phyloP scores from a whole-genome alignment of 805 yeast species.

The Wickerhamiella brachini region DNA sequence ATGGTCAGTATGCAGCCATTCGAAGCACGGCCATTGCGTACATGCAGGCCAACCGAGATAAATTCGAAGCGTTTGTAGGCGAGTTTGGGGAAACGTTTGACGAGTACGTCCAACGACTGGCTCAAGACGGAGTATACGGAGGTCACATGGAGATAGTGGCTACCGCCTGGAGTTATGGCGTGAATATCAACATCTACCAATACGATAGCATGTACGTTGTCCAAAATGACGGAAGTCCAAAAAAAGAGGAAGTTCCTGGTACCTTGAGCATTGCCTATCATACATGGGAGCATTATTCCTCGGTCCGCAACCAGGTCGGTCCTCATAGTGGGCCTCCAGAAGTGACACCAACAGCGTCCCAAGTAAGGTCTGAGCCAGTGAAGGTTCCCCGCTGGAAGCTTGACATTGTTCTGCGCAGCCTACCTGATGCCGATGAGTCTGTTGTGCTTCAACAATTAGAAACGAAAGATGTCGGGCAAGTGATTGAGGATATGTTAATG shows the following conservation, averaged over 20 bases:
- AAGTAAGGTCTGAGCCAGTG: not conserved
- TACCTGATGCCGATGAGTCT: constrained; percentile 16
- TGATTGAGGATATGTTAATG: constrained; percentile 20
- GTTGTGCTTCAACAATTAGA: constrained; percentile 6
- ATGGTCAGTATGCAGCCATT: constrained; percentile 20
- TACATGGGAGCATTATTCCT: constrained; percentile 32
- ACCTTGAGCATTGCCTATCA: constrained; percentile 28
- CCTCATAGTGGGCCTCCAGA: constrained; percentile 26
- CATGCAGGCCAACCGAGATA: constrained; percentile 20
- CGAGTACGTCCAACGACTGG: constrained; percentile 23
- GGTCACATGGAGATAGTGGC: constrained; percentile 31
- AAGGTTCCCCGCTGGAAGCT: constrained; percentile 21
- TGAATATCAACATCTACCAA: constrained; percentile 28
- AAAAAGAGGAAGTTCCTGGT: not conserved
- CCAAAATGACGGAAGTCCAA: constrained; percentile 1
- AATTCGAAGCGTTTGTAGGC: constrained; percentile 24
- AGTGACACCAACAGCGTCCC: constrained; percentile 6
- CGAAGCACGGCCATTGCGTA: constrained; percentile 24
- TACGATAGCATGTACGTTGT: constrained; percentile 26
- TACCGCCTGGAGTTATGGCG: constrained; percentile 23
- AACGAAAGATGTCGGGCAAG: constrained; percentile 16
- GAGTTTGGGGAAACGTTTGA: constrained; percentile 25
- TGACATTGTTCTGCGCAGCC: constrained; percentile 19
- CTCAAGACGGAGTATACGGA: constrained; percentile 29
- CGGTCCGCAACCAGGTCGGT: constrained; percentile 27